Evolutionary conservation across 768 basidiomycete genomes (phyloP), one percentile per base, ranked within the genome.

Genomic region (Serendipita vermifera): DNA sequence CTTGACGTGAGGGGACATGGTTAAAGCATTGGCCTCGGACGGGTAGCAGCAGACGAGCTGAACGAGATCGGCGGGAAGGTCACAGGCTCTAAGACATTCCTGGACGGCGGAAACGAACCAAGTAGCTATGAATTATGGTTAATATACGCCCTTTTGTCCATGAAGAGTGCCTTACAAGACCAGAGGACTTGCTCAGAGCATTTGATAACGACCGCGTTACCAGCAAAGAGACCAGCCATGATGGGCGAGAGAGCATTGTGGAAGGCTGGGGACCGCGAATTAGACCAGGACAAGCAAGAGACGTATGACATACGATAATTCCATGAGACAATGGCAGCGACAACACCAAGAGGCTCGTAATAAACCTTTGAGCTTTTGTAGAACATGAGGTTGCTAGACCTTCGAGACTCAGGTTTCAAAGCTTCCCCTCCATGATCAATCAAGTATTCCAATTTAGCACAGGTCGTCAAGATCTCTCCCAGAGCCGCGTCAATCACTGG

Each of bases 161-260:
- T 6, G 15, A 41, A 9, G 39, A n/a, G 6, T 7, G 46, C n/a
- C 46, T 9, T 26, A 51, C 46, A 51, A 2, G 87, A 90, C 93
- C 94, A 99, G 11, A 89, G 76, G 33, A 97, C 94, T 57, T 88
- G 77, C 64, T 93, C 90, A 3, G 87, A 90, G 63, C 88, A 93
- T 68, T 98, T 98, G 35, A 98, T 72, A 3, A 97, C 83, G 39
- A 94, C 73, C 22, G 77, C 82, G 65, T 98, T 94, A 3, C 94
- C 96, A 5, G 92, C 75, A 66, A 96, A 94, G 35, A 99, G 75
- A 6, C 84, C 77, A 4, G 94, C 89, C 29, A 98, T 72, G 57
- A 99, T 90, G 1, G 94, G 94, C 1, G 90, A 92, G 77, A 91
- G 85, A 0, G 86, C 79, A 65, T 98, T 98, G 68, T 98, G 94